phyloP scores from a whole-genome alignment of 495 filamentous ascomycete genomes.

The Xylona heveae region DNA sequence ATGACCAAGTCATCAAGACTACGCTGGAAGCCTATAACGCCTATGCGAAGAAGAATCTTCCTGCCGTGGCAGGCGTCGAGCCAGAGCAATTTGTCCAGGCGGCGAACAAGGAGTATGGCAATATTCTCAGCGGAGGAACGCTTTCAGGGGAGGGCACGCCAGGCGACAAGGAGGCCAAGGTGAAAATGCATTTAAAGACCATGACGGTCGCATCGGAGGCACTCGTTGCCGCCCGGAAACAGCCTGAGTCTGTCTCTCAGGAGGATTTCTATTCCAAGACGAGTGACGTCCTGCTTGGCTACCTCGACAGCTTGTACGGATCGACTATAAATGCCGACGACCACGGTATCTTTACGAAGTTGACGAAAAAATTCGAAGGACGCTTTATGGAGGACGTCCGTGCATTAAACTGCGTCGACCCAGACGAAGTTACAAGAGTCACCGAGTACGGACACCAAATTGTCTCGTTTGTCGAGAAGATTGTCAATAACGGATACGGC shows the following conservation, averaged over 20 bases:
- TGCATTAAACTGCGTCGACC: slow-evolving; percentile 64
- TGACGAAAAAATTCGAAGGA: slow-evolving; percentile 65
- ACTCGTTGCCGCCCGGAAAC: slow-evolving; percentile 6
- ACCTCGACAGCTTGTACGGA: slow-evolving; percentile 60
- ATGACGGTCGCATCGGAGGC: slow-evolving; percentile 19
- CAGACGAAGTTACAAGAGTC: slow-evolving; percentile 66
- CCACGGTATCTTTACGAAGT: slow-evolving; percentile 52
- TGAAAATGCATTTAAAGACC: slow-evolving; percentile 84
- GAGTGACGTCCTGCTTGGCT: slow-evolving; percentile 59
- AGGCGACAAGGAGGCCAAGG: slow-evolving; percentile 59
- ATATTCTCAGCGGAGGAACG: slow-evolving; percentile 38
- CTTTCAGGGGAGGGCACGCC: slow-evolving; percentile 36
- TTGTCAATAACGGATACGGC: slow-evolving; percentile 69
- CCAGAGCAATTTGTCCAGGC: slow-evolving; percentile 31
- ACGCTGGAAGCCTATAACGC: slow-evolving; percentile 42
- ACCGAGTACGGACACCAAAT: slow-evolving; percentile 81
- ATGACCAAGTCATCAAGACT: slow-evolving; percentile 26
- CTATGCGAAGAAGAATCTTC: slow-evolving; percentile 63
- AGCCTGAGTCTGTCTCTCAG: slow-evolving; percentile 5
- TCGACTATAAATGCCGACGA: slow-evolving; percentile 54
- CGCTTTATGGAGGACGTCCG: slow-evolving; percentile 72
- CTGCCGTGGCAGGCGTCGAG: slow-evolving; percentile 24
- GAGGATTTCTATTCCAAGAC: slow-evolving; percentile 34
- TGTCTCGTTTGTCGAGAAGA: slow-evolving; percentile 49
- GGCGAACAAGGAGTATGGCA: slow-evolving; percentile 37